A percentile compares a stretch with the other conserved stretches of the same genome.
Evolutionary conservation across 2,329 filamentous ascomycete species (phyloP).

Genomic region (Endocalyx cinctus): DNA sequence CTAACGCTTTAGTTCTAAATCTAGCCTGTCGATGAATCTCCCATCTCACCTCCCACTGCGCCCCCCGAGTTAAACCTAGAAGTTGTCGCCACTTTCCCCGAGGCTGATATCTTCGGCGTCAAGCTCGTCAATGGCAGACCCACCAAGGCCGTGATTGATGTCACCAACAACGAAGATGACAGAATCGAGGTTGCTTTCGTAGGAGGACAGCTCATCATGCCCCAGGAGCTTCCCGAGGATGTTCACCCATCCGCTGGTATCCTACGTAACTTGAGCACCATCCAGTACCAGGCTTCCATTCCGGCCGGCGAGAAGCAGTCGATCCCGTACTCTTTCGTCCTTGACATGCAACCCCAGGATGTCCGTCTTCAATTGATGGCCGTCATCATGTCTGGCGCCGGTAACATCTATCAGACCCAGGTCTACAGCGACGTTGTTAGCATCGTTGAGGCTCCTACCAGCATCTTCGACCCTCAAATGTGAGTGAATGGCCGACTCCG

Average conservation of each 20-base stretch:
- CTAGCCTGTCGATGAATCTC: slow-evolving; percentile 22
- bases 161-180: slow-evolving; percentile 77
- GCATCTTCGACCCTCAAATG: slow-evolving; percentile 94
- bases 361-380: slow-evolving; percentile 73
- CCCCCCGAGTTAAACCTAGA: slow-evolving; percentile 62
- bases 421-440: slow-evolving; percentile 79
- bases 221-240: slow-evolving; percentile 46
- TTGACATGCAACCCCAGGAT: slow-evolving; percentile 91
- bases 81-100: slow-evolving; percentile 58
- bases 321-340: slow-evolving; percentile 78
- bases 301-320: slow-evolving; percentile 71
- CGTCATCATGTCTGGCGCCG: slow-evolving; percentile 63
- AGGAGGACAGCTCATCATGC: slow-evolving; percentile 65
- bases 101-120: slow-evolving; percentile 83
- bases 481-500: slow-evolving; percentile 50
- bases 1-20: slow-evolving; percentile 2
- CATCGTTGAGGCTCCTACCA: slow-evolving; percentile 86
- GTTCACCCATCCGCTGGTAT: slow-evolving; percentile 49
- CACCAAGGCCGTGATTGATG: slow-evolving; percentile 74
- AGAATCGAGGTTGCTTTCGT: slow-evolving; percentile 73
- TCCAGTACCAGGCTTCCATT: slow-evolving; percentile 69
- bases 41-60: slow-evolving; percentile 23
- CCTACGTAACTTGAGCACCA: slow-evolving; percentile 78
- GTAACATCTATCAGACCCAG: slow-evolving; percentile 68
- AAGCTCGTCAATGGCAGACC: slow-evolving; percentile 92